Evolutionary conservation across 768 basidiomycete species (phyloP).

Genomic region (Hirschioporus abietinus): DNA sequence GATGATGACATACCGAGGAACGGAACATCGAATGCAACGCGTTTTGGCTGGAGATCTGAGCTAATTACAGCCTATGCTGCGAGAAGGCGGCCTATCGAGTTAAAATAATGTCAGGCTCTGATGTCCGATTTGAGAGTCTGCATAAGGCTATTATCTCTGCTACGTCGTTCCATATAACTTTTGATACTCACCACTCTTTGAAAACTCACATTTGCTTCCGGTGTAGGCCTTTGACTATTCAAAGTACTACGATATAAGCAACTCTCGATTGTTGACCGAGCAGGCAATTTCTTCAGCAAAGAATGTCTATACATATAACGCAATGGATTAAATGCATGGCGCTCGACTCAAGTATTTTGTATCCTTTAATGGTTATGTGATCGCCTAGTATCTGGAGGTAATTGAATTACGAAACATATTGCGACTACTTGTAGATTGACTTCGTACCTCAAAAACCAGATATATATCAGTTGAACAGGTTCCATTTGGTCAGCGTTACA

Average conservation of each 20-base stretch:
- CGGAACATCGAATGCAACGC: slow-evolving; percentile 57
- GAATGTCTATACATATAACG: slow-evolving; percentile 35
- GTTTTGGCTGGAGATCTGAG: slow-evolving; percentile 30
- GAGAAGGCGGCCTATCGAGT: slow-evolving; percentile 59
- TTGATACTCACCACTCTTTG: slow-evolving; percentile 42
- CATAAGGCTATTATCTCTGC: slow-evolving; percentile 8
- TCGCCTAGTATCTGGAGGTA: slow-evolving; percentile 33
- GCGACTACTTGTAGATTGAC: slow-evolving; percentile 4
- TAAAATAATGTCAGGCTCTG: slow-evolving; percentile 49
- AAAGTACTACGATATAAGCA: slow-evolving; percentile 59
- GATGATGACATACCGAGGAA: slow-evolving; percentile 52
- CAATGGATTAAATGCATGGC: slow-evolving; percentile 3
- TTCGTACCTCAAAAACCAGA: slow-evolving; percentile 51
- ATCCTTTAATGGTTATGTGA: slow-evolving; percentile 51
- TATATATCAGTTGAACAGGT: slow-evolving; percentile 44
- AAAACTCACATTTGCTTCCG: slow-evolving; percentile 43
- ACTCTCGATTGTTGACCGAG: slow-evolving; percentile 34
- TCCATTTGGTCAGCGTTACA: background rate
- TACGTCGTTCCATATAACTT: background rate
- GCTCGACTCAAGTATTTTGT: background rate
- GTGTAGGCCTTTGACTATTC: slow-evolving; percentile 49
- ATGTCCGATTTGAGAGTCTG: slow-evolving; percentile 51
- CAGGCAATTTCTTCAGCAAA: slow-evolving; percentile 26
- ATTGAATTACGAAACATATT: slow-evolving; percentile 6
- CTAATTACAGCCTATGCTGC: slow-evolving; percentile 51